Evolutionary conservation across 1,284 basidiomycete genomes (phyloP), one percentile per base, ranked within the genome.

Genomic region (Ceratobasidium theobromae): DNA sequence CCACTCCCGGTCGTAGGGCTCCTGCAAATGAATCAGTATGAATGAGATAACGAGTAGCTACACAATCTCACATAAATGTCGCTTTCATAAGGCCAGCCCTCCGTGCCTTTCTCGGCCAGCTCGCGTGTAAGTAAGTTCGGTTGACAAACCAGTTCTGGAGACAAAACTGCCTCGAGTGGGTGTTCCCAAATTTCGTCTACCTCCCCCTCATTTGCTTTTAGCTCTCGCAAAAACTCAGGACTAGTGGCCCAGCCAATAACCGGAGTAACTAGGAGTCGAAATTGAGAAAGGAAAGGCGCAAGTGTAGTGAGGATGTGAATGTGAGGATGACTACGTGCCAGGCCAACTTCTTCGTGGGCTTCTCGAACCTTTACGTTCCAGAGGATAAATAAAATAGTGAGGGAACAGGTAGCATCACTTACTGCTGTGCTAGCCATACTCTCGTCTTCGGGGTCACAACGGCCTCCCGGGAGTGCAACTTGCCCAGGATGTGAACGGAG

Each of bases 391-490:
- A 27, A 12, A 49, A 14, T 21, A 14, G 8, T n/a, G 18, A 32
- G 41, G 43, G n/a, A 5, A 28, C 35, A 60, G 18, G 60, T 30
- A 18, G 30, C 8, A 16, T 18, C 30, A 72, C 85, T 76, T 74
- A 93, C 91, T 16, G 92, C 92, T 43, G 92, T 91, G 53, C 82
- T 77, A 12, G 87, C 75, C 1, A 86, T 76, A 72, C 82, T 81
- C 1, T 72, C 72, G 74, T 95, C 92, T 2, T 79, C 79, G 9
- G 82, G 79, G 71, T 95, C 92, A 32, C 82, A 81, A 72, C 87
- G 91, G 6, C 92, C 92, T 30, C 92, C 92, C 0, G 92, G 92
- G 0, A 94, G 75, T 1, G 91, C 91, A 43, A 88, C 89, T 72
- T 90, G 87, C 18, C 87, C 88, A 3, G 89, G 85, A 74, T 91